A percentile compares a stretch with the other conserved stretches of the same genome.
Conservation (phyloP, 2,329 filamentous ascomycete genomes). For the Calonectria pseudoturangicola region DNA sequence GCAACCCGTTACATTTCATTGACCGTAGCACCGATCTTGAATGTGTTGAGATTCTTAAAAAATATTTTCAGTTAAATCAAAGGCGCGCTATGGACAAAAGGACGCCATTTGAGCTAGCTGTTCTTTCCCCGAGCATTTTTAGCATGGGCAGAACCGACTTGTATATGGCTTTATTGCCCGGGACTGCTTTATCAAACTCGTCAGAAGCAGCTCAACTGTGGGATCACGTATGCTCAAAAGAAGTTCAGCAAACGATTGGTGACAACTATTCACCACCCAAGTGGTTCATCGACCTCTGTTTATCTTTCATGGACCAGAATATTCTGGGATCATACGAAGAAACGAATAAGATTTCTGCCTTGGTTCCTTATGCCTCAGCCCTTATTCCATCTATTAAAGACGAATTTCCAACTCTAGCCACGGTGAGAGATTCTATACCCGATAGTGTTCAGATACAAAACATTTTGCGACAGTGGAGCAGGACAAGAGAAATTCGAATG, state of each 20-base stretch:
- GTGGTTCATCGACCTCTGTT: not conserved
- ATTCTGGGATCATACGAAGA: not conserved
- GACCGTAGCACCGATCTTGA: not conserved
- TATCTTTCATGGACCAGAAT: not conserved
- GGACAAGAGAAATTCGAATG: not conserved
- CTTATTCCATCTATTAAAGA: not conserved
- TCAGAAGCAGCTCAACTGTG: not conserved
- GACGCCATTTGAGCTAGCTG: slow-evolving; percentile 7
- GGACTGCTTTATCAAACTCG: not conserved
- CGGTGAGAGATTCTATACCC: too few relatives aligned
- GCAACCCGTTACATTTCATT: slow-evolving; percentile 25
- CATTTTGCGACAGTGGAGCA: not conserved
- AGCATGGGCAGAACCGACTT: accelerated
- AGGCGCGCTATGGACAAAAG: not conserved
- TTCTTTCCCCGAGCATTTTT: not conserved
- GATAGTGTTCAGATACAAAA: not conserved
- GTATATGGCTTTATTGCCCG: not conserved
- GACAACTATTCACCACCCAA: not conserved
- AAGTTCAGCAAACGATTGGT: not conserved
- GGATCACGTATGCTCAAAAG: not conserved
- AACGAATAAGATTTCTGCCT: not conserved
- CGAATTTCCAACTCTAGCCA: not conserved
- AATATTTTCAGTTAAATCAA: not conserved
- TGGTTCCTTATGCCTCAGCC: not conserved
- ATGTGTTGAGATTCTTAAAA: not conserved